Base-by-base conservation (phyloP, 2,329 filamentous ascomycete genomes). In the Penicillium psychrosexuale region DNA sequence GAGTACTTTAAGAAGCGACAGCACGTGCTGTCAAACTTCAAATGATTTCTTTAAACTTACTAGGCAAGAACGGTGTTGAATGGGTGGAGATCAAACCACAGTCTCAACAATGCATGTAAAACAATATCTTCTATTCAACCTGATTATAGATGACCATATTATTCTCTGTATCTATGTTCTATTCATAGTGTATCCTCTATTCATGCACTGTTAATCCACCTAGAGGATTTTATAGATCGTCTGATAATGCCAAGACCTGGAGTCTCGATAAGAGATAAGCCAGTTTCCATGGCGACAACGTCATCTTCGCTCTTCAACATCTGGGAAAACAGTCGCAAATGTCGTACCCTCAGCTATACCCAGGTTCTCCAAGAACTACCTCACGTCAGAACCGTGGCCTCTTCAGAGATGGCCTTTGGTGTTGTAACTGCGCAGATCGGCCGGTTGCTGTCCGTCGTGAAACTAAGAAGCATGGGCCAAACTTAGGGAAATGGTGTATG, bases 401-500 rank as follows among this genome's bases (percentile, higher is more conserved):
- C 12, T 78, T 77, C 56, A 62, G 71, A 28, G 69, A 78, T 49
- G 72, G 73, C 0, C 61, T 75, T 45, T 83, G 80, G 81, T 71
- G 77, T 53, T 83, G 81, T 68, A 80, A 86, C 62, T 86, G 84
- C 65, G 74, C 72, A 11, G 78, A 80, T 9, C 76, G 80, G 19
- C 72, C 80, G 3, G 80, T 79, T 17, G 82, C 83, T 2, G 73
- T 77, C 27, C 80, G 79, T 49, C 80, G 83, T 57, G 76, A 83
- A 61, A 79, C 80, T 1, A 84, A 82, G 66, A 86, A 85, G 57
- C 76, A 79, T 30, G 78, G 79, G 11, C 69, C 69, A 42, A 86
- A 86, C 60, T 74, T 83, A 55, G 82, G 82, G 11, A 71, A 77
- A 61, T 82, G 78, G 76, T 84, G 76, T 78, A 70, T 47, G 71